phyloP scores from a whole-genome alignment of 2,329 filamentous ascomycete genomes.

The Leptoxyphium fumago region DNA sequence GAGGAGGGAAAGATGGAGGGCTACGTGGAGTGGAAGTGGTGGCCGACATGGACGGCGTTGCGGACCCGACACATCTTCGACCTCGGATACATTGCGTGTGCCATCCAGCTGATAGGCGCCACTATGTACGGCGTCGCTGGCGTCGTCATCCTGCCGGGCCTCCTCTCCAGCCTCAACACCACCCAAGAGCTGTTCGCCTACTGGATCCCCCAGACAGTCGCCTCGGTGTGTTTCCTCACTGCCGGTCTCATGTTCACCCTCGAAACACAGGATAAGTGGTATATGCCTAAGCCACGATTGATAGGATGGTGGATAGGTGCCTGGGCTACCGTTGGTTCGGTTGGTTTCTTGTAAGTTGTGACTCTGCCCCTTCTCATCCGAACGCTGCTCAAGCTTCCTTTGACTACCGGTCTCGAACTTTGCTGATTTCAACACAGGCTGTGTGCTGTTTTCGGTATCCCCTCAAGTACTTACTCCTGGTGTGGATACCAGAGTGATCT shows the following conservation, averaged over 20 bases:
- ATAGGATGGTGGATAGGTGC: conserved; percentile 19
- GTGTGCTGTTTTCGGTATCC: conserved; percentile 1
- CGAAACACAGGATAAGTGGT: conserved; percentile 19
- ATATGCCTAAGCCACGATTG: conserved; percentile 9
- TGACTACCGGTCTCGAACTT: not conserved
- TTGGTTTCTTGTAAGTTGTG: conserved; percentile 13
- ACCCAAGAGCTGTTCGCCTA: conserved; percentile 12
- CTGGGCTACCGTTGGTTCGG: conserved; percentile 13
- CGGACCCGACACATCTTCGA: conserved; percentile 14
- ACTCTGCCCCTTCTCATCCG: conserved; percentile 2
- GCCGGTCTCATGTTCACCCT: conserved; percentile 16
- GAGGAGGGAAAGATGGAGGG: conserved; percentile 5
- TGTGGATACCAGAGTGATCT: conserved; percentile 12
- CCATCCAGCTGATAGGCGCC: conserved; percentile 16
- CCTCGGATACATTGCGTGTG: conserved; percentile 16
- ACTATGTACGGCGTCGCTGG: conserved; percentile 13
- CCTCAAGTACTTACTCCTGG: conserved; percentile 5
- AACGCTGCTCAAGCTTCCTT: not conserved
- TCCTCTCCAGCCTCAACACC: conserved; percentile 10
- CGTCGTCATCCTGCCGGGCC: conserved; percentile 14
- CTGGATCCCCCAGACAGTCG: conserved; percentile 17
- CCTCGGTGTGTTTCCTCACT: conserved; percentile 14
- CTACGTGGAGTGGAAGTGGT: conserved; percentile 15
- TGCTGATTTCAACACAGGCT: not conserved
- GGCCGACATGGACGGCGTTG: conserved; percentile 14